Evolutionary conservation across 805 yeast species (phyloP).

Genomic region (Lipomyces chichibuensis): DNA sequence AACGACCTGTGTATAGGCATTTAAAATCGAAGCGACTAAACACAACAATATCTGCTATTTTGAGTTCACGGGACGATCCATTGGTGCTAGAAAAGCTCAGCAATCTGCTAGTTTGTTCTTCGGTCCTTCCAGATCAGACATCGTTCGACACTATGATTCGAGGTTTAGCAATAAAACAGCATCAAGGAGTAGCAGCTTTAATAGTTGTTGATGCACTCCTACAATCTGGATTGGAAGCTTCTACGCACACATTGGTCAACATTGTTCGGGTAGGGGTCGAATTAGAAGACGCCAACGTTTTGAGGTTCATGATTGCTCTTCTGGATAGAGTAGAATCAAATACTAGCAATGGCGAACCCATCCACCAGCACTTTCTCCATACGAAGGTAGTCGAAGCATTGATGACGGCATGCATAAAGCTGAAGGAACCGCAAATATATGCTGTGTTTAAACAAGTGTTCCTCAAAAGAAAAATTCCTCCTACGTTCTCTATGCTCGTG

Average conservation of each 20-base stretch:
- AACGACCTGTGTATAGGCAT: slow-evolving; percentile 5
- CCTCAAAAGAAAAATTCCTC: slow-evolving; percentile 13
- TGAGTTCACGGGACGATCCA: neutral
- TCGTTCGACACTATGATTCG: slow-evolving; percentile 39
- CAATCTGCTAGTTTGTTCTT: slow-evolving; percentile 31
- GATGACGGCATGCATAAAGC: slow-evolving; percentile 22
- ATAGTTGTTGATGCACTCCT: slow-evolving; percentile 20
- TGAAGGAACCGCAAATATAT: slow-evolving; percentile 15
- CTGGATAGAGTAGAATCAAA: slow-evolving; percentile 6
- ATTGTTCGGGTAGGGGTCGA: slow-evolving; percentile 17
- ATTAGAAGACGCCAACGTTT: slow-evolving; percentile 5
- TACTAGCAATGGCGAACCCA: slow-evolving; percentile 2
- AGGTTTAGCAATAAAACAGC: slow-evolving; percentile 29
- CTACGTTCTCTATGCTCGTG: slow-evolving; percentile 12
- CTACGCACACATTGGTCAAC: slow-evolving; percentile 11
- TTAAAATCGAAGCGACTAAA: neutral
- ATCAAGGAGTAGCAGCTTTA: slow-evolving; percentile 25
- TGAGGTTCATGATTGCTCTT: slow-evolving; percentile 13
- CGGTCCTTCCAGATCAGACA: slow-evolving; percentile 37
- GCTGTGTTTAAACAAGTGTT: slow-evolving; percentile 16
- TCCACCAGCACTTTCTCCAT: slow-evolving; percentile 17
- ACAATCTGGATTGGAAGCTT: slow-evolving; percentile 24
- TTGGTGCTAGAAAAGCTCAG: slow-evolving; percentile 27
- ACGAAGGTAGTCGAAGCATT: slow-evolving; percentile 14
- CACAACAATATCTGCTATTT: neutral